A percentile compares a stretch with the other conserved stretches of the same genome.
Evolutionary conservation across 148 eudicot species (phyloP).

Genomic region (Heliosperma pusillum): DNA sequence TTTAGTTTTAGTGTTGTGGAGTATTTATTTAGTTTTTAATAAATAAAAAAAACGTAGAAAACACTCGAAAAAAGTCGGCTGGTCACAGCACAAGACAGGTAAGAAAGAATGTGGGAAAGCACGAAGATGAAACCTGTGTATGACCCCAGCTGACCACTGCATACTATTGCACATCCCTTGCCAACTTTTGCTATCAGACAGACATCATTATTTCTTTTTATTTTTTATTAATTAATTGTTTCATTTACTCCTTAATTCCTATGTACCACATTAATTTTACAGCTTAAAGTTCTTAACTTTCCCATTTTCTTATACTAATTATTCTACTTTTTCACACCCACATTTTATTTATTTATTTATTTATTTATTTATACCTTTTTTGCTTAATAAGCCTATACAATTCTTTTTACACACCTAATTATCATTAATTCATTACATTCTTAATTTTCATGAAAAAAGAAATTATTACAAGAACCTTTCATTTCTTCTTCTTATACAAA

Average conservation of each 20-base stretch:
- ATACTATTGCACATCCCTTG: neutral
- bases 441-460: conserved; percentile 14
- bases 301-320: neutral
- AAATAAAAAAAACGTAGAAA: conserved; percentile 4
- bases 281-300: conserved; percentile 12
- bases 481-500: neutral
- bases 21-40: too few species aligned
- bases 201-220: neutral
- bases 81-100: conserved; percentile 11
- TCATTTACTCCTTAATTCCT: neutral
- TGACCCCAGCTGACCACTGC: conserved; percentile 15
- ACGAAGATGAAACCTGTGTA: conserved; percentile 21
- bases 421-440: conserved; percentile 2
- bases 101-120: conserved; percentile 36
- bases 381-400: conserved; percentile 3
- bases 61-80: conserved; percentile 26
- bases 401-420: conserved; percentile 1
- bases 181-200: neutral
- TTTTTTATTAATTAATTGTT: neutral
- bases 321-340: neutral
- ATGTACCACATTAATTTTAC: neutral
- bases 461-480: conserved; percentile 13
- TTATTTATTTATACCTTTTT: neutral
- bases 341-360: neutral
- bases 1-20: too few species aligned